Evolutionary conservation across 805 yeast genomes (phyloP), one percentile per base, ranked within the genome.

Genomic region (Zygosaccharomyces gambellarensis): DNA sequence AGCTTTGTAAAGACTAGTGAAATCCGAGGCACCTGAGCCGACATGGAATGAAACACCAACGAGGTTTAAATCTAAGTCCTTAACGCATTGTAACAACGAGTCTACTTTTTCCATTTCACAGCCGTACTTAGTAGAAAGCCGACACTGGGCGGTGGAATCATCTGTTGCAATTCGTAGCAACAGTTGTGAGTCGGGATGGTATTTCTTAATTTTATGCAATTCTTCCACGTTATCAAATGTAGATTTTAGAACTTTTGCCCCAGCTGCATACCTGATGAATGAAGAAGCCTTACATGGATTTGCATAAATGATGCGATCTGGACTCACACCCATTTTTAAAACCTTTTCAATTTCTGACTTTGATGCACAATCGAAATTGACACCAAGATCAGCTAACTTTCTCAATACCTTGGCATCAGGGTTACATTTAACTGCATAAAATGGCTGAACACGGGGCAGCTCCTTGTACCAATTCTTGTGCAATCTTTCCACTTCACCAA

Each of bases 361-460:
- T 21, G 96, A 87, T 4, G 98, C 98, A 71, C 99, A 92, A 67
- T 92, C 99, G 63, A 92, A 92, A 50, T 85, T 84, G 46, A 82
- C 77, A 25, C 94, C 95, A 54, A 83, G 68, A 3, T 69, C 53
- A 2, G 80, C 81, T 57, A 92, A 74, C 27, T 76, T 66, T 43
- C 70, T 63, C 54, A 92, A 65, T 10, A 92, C 81, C 48, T 71
- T 71, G 5, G 71, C 58, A 63, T 89, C 83, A 34, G 90, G 85
- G 73, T 92, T 92, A 72, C 98, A 92, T 70, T 92, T 92, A 58
- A 92, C 94, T 17, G 99, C 99, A 69, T 90, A 92, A 63, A 78
- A 84, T n/a, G 97, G 96, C 49, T 79, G 77, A 32, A 92, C 83
- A 39, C 82, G 72, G 19, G 97, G 96, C 60, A 92, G 73, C 36